phyloP scores from a whole-genome alignment of 2,329 filamentous ascomycete genomes.

The Lachnellula suecica region DNA sequence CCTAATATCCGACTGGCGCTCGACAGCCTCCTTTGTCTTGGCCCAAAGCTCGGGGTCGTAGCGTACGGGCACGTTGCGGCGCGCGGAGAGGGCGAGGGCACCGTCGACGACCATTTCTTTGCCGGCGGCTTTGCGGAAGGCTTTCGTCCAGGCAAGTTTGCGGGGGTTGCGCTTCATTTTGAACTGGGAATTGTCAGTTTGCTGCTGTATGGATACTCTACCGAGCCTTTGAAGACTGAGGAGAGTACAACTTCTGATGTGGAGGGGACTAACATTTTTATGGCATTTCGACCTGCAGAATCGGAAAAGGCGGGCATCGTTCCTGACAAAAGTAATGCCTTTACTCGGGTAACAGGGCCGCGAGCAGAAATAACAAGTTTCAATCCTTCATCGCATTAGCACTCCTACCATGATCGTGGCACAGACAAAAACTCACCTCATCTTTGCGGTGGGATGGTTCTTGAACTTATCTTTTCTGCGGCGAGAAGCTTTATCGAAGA shows the following conservation, averaged over 20 bases:
- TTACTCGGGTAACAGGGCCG: constrained; percentile 65
- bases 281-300: constrained; percentile 57
- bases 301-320: constrained; percentile 49
- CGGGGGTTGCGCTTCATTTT: constrained; percentile 98
- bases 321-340: constrained; percentile 46
- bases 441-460: constrained; percentile 13
- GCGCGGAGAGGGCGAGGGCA: constrained; percentile 87
- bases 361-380: constrained; percentile 72
- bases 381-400: constrained; percentile 40
- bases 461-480: constrained; percentile 6
- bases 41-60: constrained; percentile 92
- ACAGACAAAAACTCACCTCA: constrained; percentile 22
- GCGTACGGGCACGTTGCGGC: constrained; percentile 89
- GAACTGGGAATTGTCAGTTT: constrained; percentile 51
- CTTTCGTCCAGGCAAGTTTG: constrained; percentile 97
- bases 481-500: constrained; percentile 1
- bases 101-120: constrained; percentile 91
- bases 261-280: constrained; percentile 26
- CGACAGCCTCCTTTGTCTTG: constrained; percentile 89
- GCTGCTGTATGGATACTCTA: not conserved
- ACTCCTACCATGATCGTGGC: not conserved
- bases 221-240: not conserved
- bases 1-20: constrained; percentile 83
- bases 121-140: constrained; percentile 80
- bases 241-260: not conserved